A percentile compares a stretch with the other conserved stretches of the same genome.
Conservation (phyloP, 441 rosid genomes). For the Geranium incanum region DNA sequence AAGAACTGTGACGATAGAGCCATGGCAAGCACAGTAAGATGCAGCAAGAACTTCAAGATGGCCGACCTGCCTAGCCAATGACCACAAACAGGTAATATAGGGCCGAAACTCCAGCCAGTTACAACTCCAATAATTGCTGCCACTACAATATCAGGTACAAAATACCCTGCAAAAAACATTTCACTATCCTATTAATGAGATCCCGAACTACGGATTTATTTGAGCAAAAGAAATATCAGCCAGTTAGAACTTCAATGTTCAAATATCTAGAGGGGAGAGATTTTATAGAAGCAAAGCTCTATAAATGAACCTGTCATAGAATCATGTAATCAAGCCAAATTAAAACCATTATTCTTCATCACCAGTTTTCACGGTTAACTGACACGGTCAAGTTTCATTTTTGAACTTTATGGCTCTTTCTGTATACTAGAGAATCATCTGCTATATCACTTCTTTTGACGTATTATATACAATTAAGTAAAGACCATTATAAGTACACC, state of each 20-base stretch:
- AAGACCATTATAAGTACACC: background rate
- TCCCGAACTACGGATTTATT: background rate
- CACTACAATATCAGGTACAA: constrained; percentile 58
- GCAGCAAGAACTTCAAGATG: constrained; percentile 65
- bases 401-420: background rate
- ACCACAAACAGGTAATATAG: constrained; percentile 67
- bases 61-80: constrained; percentile 72
- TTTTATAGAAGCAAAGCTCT: background rate
- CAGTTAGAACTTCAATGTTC: constrained; percentile 1
- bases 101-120: constrained; percentile 78
- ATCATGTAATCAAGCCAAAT: constrained; percentile 1
- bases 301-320: background rate
- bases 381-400: too few species aligned
- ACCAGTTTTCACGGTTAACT: too few species aligned
- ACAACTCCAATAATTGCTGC: constrained; percentile 61
- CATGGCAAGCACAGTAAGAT: constrained; percentile 55
- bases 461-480: background rate
- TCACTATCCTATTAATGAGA: constrained; percentile 10
- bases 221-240: background rate
- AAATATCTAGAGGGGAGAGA: background rate
- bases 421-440: background rate
- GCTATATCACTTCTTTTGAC: background rate
- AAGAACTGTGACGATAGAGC: constrained; percentile 89
- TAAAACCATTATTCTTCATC: background rate
- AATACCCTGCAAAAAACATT: constrained; percentile 56